phyloP scores from a whole-genome alignment of 2,329 filamentous ascomycete genomes.

The Penicillium sumatraense region DNA sequence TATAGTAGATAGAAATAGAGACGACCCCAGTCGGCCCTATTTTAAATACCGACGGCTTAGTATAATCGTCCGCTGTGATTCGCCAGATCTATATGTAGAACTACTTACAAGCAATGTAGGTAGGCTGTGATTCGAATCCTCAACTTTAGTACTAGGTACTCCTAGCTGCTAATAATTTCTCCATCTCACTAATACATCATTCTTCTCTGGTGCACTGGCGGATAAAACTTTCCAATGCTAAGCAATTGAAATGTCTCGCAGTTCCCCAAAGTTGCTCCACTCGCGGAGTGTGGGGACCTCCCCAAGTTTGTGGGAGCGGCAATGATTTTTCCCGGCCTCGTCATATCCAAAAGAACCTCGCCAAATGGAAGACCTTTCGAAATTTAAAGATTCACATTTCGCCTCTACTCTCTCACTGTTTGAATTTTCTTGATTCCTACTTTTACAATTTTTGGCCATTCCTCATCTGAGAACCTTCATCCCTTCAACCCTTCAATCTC shows the following conservation, averaged over 20 bases:
- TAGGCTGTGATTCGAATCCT: too few relatives aligned
- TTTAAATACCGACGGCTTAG: too few relatives aligned
- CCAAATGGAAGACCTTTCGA: conserved; percentile 6
- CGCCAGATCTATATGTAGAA: background rate
- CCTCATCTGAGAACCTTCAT: too few relatives aligned
- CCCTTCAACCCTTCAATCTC: too few relatives aligned
- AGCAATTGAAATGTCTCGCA: background rate
- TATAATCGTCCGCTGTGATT: too few relatives aligned
- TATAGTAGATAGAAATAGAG: too few relatives aligned
- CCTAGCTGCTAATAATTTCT: conserved; percentile 1
- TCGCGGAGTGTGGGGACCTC: conserved; percentile 21
- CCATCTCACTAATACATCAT: background rate
- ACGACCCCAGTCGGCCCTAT: too few relatives aligned
- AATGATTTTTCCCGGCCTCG: conserved; percentile 28
- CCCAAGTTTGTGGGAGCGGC: conserved; percentile 30
- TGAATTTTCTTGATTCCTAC: background rate
- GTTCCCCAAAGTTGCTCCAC: background rate
- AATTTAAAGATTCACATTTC: conserved; percentile 12
- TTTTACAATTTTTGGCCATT: background rate
- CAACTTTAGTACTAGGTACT: too few relatives aligned
- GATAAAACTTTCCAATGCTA: background rate
- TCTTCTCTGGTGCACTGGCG: background rate
- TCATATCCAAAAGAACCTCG: conserved; percentile 5
- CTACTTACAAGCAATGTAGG: too few relatives aligned
- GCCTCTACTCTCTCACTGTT: background rate